Conservation (phyloP, 352 stramenopile genomes). For the Globisporangium ultimum region DNA sequence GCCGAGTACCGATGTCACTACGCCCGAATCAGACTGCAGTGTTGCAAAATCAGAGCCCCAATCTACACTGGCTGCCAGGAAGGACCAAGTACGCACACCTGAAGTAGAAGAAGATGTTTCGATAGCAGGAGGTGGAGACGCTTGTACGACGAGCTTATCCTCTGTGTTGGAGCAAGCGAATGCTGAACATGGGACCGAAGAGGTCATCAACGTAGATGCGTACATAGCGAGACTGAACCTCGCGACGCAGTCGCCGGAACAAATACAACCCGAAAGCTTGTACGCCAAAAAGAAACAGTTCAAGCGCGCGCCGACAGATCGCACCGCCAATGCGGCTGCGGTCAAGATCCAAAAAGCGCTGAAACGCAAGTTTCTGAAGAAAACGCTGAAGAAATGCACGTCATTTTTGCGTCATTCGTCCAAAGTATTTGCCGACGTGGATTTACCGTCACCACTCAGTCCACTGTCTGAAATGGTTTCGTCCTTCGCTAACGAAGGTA, state of each 20-base stretch:
- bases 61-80: not conserved
- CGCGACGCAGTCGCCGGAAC: not conserved
- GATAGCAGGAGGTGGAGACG: not conserved
- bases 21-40: not conserved
- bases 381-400: constrained; percentile 14
- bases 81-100: not conserved
- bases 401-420: constrained; percentile 15
- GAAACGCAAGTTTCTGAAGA: constrained; percentile 14
- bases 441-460: not conserved
- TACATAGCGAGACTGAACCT: not conserved
- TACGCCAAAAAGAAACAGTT: not conserved
- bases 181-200: constrained; percentile 9
- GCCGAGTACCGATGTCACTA: not conserved
- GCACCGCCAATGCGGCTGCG: constrained; percentile 1
- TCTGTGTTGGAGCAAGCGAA: constrained; percentile 1
- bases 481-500: not conserved
- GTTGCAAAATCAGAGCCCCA: not conserved
- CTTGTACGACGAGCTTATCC: not conserved
- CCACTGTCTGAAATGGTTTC: not conserved
- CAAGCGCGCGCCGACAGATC: not conserved
- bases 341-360: constrained; percentile 14
- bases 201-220: constrained; percentile 7
- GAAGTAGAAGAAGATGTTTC: not conserved
- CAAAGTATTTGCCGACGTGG: constrained; percentile 11
- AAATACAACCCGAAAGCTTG: not conserved